Evolutionary conservation across 2,329 filamentous ascomycete species (phyloP).

Genomic region (Ampelomyces quisqualis): DNA sequence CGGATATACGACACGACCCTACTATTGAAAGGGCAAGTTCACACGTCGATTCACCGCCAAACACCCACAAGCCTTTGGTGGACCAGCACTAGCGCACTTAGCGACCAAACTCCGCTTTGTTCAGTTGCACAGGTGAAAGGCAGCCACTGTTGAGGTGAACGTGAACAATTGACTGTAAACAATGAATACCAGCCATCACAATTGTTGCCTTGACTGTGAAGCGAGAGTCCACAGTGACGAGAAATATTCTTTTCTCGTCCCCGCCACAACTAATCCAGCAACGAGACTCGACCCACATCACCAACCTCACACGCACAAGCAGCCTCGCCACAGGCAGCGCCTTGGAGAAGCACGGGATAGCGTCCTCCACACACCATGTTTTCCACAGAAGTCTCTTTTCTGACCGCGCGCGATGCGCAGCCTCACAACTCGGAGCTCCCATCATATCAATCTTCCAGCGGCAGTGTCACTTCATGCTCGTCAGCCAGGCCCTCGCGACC

Average conservation of each 20-base stretch:
- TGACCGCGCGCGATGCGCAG: neutral
- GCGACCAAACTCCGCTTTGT: no score
- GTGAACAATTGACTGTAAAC: slow-evolving; percentile 3
- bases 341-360: neutral
- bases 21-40: no score
- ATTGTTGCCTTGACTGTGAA: slow-evolving; percentile 11
- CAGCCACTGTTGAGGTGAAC: slow-evolving; percentile 4
- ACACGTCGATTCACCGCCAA: no score
- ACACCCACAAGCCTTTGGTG: no score
- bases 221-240: slow-evolving; percentile 7
- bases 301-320: neutral
- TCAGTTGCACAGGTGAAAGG: neutral
- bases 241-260: neutral
- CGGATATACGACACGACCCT: no score
- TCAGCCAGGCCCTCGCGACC: neutral
- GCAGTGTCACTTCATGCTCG: neutral
- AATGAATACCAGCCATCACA: slow-evolving; percentile 9
- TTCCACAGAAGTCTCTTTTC: slow-evolving; percentile 13
- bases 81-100: no score
- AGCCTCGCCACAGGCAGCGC: neutral
- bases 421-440: slow-evolving; percentile 1
- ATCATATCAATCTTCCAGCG: neutral
- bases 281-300: slow-evolving; percentile 1
- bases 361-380: slow-evolving; percentile 7
- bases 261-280: neutral